phyloP scores from a whole-genome alignment of 2,329 filamentous ascomycete genomes.

The Rhinocladiella similis region DNA sequence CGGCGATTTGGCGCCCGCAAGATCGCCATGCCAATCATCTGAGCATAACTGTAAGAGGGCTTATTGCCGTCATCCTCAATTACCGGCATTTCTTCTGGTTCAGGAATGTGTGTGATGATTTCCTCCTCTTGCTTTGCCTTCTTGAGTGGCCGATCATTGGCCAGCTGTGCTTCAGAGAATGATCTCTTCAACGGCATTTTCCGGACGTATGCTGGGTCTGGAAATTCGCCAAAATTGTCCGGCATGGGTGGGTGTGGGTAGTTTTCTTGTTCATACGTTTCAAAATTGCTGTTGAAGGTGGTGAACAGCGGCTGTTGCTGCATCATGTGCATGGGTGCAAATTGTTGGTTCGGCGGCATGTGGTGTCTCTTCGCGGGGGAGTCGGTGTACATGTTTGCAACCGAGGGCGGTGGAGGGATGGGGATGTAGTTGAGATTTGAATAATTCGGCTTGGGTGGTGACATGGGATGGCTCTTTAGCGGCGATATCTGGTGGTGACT shows the following conservation, averaged over 20 bases:
- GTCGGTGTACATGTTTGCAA: conserved; percentile 46
- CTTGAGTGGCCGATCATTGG: conserved; percentile 70
- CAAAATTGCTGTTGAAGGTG: conserved; percentile 45
- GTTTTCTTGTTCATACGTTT: conserved; percentile 51
- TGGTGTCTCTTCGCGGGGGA: conserved; percentile 48
- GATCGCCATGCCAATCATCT: conserved; percentile 95
- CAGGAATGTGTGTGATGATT: conserved; percentile 57
- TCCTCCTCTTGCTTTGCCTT: conserved; percentile 63
- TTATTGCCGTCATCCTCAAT: conserved; percentile 86
- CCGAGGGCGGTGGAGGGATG: conserved; percentile 48
- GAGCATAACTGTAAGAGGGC: conserved; percentile 89
- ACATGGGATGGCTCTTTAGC: conserved; percentile 70
- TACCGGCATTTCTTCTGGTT: conserved; percentile 75
- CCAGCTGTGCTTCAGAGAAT: conserved; percentile 70
- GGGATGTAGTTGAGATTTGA: conserved; percentile 64
- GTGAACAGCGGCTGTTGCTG: conserved; percentile 51
- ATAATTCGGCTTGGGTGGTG: conserved; percentile 56
- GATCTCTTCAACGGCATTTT: conserved; percentile 56
- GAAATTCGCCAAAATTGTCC: conserved; percentile 49
- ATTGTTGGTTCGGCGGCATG: conserved; percentile 35
- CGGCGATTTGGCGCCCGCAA: conserved; percentile 79
- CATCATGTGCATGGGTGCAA: conserved; percentile 37
- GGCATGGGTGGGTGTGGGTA: conserved; percentile 41
- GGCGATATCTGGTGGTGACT: conserved; percentile 44
- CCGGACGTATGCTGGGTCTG: conserved; percentile 46